Evolutionary conservation across 371 early-diverging fungal species (phyloP).

Genomic region (Apophysomyces sp.): DNA sequence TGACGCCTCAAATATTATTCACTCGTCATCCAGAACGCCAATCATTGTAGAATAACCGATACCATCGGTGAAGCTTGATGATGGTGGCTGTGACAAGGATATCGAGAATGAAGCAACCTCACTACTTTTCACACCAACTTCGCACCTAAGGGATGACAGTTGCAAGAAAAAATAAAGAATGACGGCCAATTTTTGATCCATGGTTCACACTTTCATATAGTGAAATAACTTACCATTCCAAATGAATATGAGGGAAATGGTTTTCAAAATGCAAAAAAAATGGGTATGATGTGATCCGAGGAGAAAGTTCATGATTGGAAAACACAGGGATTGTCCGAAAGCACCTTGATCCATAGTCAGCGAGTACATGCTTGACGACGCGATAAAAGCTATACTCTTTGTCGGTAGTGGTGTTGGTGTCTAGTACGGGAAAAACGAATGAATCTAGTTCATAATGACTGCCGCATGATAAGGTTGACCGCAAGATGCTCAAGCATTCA

Average conservation of each 20-base stretch:
- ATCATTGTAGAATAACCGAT: slow-evolving; percentile 15
- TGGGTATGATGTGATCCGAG: not conserved
- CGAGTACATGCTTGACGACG: slow-evolving; percentile 5
- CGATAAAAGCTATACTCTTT: slow-evolving; percentile 5
- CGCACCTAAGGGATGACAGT: slow-evolving; percentile 16
- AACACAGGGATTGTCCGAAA: slow-evolving; percentile 8
- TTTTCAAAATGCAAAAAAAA: too few relatives aligned
- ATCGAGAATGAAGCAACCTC: slow-evolving; percentile 14
- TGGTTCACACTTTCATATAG: too few relatives aligned
- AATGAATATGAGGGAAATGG: too few relatives aligned
- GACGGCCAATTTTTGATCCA: not conserved
- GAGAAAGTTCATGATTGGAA: slow-evolving; percentile 8
- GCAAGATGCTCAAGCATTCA: not conserved
- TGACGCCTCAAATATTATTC: slow-evolving; percentile 18
- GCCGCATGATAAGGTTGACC: slow-evolving; percentile 4
- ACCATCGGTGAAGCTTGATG: slow-evolving; percentile 17
- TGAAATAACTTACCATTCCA: not conserved
- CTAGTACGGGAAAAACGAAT: not conserved
- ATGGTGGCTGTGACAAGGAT: slow-evolving; percentile 9
- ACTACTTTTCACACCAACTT: slow-evolving; percentile 12
- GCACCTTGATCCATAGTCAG: slow-evolving; percentile 15
- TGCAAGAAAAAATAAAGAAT: slow-evolving; percentile 5
- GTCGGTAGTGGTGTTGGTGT: slow-evolving; percentile 2
- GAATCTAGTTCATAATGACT: slow-evolving; percentile 2
- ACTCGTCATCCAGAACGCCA: slow-evolving; percentile 17